Percentiles rank a stretch among this genome's conserved stretches.
phyloP scores from a whole-genome alignment of 805 yeast species.

The Zygosaccharomyces siamensis region DNA sequence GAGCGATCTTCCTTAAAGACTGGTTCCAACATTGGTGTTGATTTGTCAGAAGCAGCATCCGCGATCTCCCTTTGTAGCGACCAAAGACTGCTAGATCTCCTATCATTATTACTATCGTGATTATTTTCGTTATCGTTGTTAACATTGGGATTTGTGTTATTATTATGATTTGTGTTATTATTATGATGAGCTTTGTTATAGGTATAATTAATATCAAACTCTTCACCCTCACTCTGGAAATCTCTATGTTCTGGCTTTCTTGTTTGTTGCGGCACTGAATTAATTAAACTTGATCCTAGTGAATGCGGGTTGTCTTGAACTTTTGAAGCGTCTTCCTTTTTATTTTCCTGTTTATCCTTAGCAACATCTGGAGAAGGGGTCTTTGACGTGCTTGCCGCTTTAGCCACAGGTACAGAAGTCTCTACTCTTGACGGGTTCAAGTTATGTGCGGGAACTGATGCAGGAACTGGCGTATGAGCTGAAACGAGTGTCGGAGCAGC shows the following conservation, averaged over 20 bases:
- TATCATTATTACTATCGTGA: neutral
- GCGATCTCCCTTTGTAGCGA: neutral
- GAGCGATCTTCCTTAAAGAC: conserved; percentile 5
- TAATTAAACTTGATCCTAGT: conserved; percentile 29
- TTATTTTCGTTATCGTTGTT: neutral
- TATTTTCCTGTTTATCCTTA: neutral
- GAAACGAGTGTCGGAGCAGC: neutral
- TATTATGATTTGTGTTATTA: neutral
- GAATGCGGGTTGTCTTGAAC: conserved; percentile 16
- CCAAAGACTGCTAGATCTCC: neutral
- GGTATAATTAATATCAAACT: neutral
- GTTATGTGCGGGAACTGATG: neutral
- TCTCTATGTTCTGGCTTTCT: conserved; percentile 17
- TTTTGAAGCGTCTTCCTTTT: neutral
- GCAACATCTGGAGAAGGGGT: neutral
- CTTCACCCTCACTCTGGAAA: neutral
- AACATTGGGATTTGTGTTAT: neutral
- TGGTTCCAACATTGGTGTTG: neutral
- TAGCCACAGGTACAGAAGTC: neutral
- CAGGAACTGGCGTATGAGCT: neutral
- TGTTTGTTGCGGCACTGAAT: conserved; percentile 28
- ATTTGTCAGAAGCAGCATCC: neutral
- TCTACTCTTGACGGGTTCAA: neutral
- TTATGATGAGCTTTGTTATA: neutral
- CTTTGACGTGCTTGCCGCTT: neutral